Evolutionary conservation across 2,329 filamentous ascomycete genomes (phyloP), one percentile per base, ranked within the genome.

Genomic region (Diaporthe humulicola): DNA sequence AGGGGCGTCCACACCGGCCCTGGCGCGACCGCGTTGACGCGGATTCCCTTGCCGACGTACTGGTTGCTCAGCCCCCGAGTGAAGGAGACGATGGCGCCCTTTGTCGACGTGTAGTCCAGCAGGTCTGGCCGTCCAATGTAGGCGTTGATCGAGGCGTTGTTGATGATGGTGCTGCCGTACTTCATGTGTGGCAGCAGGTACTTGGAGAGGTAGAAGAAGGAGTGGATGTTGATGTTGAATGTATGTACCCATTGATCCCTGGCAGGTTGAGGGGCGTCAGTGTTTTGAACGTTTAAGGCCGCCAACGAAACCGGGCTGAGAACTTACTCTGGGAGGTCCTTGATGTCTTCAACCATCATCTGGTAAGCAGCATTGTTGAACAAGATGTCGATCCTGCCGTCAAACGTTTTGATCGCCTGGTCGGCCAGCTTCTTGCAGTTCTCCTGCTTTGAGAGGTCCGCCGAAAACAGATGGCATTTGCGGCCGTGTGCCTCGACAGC

Each of bases 201-300:
- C 83, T 97, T 97, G 75, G 94, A 89, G 48, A 96, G 87, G 85
- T 92, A 96, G 87, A 95, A 97, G 86, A 91, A 93, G 4, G 93
- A 90, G 83, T 96, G 93, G 80, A 97, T 95, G 85, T 97, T 97
- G 64, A 92, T 94, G 83, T 95, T 88, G 85, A 97, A 96, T 0
- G 94, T 96, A 75, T 92, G 87, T 70, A 92, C 79, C 94, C 94
- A 97, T 85, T 97, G 94, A 7, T 95, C 93, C 80, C 90, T 92
- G 40, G 36, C 8, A 25, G 22, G 15, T 15, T 40, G 17, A 45
- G 17, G 22, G n/a, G 10, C 33, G 33, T 71, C 17, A 74, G 30
- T 45, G 19, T 17, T 12, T 36, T 4, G 10, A 28, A 14, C 17
- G n/a, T 36, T 19, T 3, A 15, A 5, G 19, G 36, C 25, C 12